These are phyloP conservation scores for Candida tetrigidarum DNA, from an alignment of 1,139 yeast genomes.

Conservation along the genomic window DNA sequence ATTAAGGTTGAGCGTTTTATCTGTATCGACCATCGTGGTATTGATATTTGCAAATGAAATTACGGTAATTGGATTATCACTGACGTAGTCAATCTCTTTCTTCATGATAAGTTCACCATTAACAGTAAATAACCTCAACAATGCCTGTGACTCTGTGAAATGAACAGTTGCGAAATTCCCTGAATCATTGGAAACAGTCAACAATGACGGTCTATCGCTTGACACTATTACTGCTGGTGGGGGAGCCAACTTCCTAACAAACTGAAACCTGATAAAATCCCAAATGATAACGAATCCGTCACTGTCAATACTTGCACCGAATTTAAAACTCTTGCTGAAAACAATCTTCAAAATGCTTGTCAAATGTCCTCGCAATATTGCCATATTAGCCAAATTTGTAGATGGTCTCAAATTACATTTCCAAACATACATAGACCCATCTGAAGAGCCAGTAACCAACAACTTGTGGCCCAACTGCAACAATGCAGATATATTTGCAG, in stretches of 20 bases:
- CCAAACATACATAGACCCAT: constrained; percentile 64
- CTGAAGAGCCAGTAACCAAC: constrained; percentile 57
- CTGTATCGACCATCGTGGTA: constrained; percentile 30
- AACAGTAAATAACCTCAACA: constrained; percentile 47
- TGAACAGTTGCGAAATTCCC: constrained; percentile 54
- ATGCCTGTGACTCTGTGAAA: constrained; percentile 18
- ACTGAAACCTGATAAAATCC: constrained; percentile 58
- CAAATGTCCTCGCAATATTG: constrained; percentile 59
- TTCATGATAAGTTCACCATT: constrained; percentile 53
- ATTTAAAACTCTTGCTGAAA: constrained; percentile 53
- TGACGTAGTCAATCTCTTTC: constrained; percentile 20
- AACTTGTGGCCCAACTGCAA: constrained; percentile 41
- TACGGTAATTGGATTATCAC: constrained; percentile 20
- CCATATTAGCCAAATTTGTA: constrained; percentile 43
- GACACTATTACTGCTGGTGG: constrained; percentile 13
- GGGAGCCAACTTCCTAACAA: constrained; percentile 46
- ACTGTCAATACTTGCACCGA: constrained; percentile 54
- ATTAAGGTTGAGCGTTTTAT: constrained; percentile 25
- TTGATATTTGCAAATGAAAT: constrained; percentile 40
- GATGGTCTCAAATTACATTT: constrained; percentile 33
- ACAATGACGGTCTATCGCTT: constrained; percentile 23
- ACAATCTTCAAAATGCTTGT: constrained; percentile 43
- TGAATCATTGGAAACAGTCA: constrained; percentile 56
- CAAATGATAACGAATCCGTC: constrained; percentile 57
- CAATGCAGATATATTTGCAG: constrained; percentile 35